Evolutionary conservation across 2,329 filamentous ascomycete genomes (phyloP).

Genomic region (Ophiostoma piceae): DNA sequence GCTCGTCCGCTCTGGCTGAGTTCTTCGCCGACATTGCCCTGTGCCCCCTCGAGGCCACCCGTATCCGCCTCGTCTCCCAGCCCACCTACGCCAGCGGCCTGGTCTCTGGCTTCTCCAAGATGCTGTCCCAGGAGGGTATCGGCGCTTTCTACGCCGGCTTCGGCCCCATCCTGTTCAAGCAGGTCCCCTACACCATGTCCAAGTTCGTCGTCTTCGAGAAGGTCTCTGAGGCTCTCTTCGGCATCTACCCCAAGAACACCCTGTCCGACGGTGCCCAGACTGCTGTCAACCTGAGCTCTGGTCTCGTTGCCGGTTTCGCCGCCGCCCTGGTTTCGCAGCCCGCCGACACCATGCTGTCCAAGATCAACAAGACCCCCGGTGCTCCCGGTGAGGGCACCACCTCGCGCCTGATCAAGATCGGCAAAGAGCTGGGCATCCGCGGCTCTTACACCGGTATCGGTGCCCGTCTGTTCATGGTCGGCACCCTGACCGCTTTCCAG

Average conservation of each 20-base stretch:
- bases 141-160: constrained; percentile 79
- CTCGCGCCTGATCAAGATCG: constrained; percentile 73
- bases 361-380: constrained; percentile 87
- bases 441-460: constrained; percentile 71
- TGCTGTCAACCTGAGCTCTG: constrained; percentile 55
- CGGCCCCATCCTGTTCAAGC: constrained; percentile 72
- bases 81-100: constrained; percentile 71
- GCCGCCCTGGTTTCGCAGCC: constrained; percentile 76
- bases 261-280: constrained; percentile 63
- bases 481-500: constrained; percentile 65
- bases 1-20: constrained; percentile 53
- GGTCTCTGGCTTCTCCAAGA: constrained; percentile 67
- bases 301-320: constrained; percentile 61
- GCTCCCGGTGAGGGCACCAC: constrained; percentile 71
- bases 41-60: constrained; percentile 78
- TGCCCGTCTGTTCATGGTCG: constrained; percentile 53
- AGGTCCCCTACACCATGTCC: constrained; percentile 82
- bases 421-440: constrained; percentile 66
- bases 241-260: constrained; percentile 59
- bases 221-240: constrained; percentile 64
- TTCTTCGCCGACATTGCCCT: constrained; percentile 67
- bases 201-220: constrained; percentile 87
- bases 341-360: constrained; percentile 79
- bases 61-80: constrained; percentile 77
- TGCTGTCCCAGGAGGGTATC: constrained; percentile 66